Conservation (phyloP, 257 asterid species). For the Gardenia jasminoides region DNA sequence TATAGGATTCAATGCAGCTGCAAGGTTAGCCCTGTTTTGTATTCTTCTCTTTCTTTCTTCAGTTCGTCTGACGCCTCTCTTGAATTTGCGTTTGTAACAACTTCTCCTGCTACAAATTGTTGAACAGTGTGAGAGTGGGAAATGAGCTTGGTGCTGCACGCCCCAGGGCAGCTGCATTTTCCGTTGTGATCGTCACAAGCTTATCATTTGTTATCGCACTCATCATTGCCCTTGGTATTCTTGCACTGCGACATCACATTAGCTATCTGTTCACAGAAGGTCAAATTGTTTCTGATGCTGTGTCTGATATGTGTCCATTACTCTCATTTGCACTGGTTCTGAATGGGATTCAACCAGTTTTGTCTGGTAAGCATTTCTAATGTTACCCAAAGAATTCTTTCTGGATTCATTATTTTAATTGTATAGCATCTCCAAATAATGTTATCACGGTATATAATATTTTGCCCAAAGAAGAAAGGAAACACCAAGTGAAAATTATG, state of each 20-base stretch:
- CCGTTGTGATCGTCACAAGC: constrained; percentile 46
- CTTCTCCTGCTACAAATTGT: neutral
- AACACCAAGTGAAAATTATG: neutral
- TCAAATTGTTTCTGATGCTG: constrained; percentile 33
- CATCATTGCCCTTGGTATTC: constrained; percentile 23
- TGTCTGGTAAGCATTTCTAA: constrained; percentile 24
- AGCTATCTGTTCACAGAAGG: constrained; percentile 51
- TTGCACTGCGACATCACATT: constrained; percentile 41
- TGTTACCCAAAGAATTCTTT: neutral
- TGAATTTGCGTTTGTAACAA: neutral
- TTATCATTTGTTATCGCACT: constrained; percentile 34
- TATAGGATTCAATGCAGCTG: constrained; percentile 76
- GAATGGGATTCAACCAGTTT: constrained; percentile 34
- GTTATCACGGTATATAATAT: neutral
- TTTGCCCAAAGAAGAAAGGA: neutral
- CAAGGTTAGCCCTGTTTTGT: constrained; percentile 34
- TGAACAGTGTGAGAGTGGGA: constrained; percentile 57
- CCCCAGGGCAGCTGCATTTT: constrained; percentile 72
- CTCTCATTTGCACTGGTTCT: constrained; percentile 29
- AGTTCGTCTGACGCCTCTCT: neutral
- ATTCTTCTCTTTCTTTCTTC: neutral
- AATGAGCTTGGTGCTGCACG: constrained; percentile 77
- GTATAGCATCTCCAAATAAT: neutral
- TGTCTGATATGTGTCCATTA: constrained; percentile 30
- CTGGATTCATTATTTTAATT: neutral